Percentiles rank a stretch among this genome's conserved stretches.
phyloP scores from a whole-genome alignment of 1,139 yeast genomes.

The Zygosaccharomyces sapae region DNA sequence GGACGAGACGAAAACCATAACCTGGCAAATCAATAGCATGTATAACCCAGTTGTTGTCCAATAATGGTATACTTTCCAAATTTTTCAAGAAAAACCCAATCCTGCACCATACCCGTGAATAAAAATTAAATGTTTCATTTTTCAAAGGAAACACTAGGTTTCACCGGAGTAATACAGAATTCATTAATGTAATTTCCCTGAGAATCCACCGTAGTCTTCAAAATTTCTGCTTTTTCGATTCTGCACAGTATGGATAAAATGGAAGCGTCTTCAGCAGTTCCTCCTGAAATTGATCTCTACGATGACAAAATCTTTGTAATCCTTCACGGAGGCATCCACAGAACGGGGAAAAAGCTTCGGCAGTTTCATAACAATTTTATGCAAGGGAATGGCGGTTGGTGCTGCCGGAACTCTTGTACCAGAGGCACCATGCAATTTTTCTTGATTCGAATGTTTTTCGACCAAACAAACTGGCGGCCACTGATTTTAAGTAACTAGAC shows the following conservation, averaged over 20 bases:
- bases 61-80: constrained; percentile 38
- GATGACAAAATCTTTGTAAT: constrained; percentile 38
- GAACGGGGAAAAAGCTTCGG: constrained; percentile 57
- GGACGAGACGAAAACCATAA: constrained; percentile 73
- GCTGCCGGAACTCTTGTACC: constrained; percentile 21
- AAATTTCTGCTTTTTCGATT: constrained; percentile 34
- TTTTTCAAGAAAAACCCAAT: constrained; percentile 67
- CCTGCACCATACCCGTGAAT: constrained; percentile 82
- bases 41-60: constrained; percentile 50
- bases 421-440: neutral
- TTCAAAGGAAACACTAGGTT: constrained; percentile 12
- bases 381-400: constrained; percentile 31
- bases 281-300: constrained; percentile 43
- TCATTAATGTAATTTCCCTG: constrained; percentile 55
- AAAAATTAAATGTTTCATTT: constrained; percentile 54
- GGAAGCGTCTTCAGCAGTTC: constrained; percentile 45
- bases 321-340: constrained; percentile 47
- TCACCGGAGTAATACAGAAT: constrained; percentile 51
- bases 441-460: neutral
- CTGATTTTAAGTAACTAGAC: neutral
- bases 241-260: constrained; percentile 34
- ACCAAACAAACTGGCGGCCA: neutral
- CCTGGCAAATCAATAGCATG: constrained; percentile 78
- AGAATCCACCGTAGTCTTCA: constrained; percentile 42
- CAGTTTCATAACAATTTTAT: constrained; percentile 22